Percentiles rank a stretch among this genome's conserved stretches.
Conservation (phyloP, 352 stramenopile species). For the Pilasporangium apinafurcum region DNA sequence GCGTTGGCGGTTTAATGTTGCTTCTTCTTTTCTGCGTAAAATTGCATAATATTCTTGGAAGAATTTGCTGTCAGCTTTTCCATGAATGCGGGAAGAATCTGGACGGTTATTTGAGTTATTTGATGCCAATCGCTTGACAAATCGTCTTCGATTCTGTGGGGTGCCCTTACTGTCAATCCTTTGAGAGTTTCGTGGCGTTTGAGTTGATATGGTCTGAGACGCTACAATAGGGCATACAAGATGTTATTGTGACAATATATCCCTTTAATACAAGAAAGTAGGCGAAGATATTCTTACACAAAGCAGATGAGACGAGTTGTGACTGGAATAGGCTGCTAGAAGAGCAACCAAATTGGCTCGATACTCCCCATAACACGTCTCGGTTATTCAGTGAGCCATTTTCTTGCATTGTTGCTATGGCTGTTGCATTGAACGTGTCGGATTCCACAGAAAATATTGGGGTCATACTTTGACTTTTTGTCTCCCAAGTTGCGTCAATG, state of each 20-base stretch:
- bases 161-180: no score
- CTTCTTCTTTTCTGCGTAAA: constrained; percentile 47
- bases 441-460: constrained; percentile 75
- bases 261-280: background rate
- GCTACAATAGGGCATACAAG: no score
- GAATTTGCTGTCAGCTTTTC: constrained; percentile 26
- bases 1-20: constrained; percentile 34
- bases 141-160: constrained; percentile 10
- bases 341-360: constrained; percentile 1
- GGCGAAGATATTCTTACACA: constrained; percentile 5
- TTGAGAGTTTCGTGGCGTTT: no score
- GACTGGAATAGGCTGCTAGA: constrained; percentile 23
- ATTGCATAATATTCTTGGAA: constrained; percentile 63
- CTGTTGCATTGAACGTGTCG: constrained; percentile 30
- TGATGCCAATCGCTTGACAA: constrained; percentile 17
- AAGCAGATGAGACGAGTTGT: constrained; percentile 27
- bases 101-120: background rate
- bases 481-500: constrained; percentile 69
- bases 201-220: no score
- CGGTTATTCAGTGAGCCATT: constrained; percentile 4
- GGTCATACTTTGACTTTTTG: constrained; percentile 58
- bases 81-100: background rate
- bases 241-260: background rate
- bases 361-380: no score
- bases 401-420: constrained; percentile 9